phyloP scores from a whole-genome alignment of 129 eudicot species.

The Helianthus tuberosus region DNA sequence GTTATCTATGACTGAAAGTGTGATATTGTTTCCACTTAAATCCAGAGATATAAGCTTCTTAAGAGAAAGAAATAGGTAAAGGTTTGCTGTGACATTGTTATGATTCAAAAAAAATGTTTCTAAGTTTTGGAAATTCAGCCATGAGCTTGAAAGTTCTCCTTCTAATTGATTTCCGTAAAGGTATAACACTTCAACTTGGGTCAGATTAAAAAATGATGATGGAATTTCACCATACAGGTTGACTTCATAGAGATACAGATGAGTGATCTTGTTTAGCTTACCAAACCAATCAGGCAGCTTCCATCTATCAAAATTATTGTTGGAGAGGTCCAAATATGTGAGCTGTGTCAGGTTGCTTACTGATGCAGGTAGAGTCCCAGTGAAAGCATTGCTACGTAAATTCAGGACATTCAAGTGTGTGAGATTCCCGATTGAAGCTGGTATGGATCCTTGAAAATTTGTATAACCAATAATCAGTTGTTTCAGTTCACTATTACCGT shows the following conservation, averaged over 20 bases:
- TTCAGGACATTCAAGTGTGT: slow-evolving; percentile 8
- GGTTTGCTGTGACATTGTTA: too few species aligned
- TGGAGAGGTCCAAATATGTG: not conserved
- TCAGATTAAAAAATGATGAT: not conserved
- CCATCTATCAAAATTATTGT: not conserved
- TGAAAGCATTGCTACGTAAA: slow-evolving; percentile 9
- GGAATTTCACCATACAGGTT: not conserved
- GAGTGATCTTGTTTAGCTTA: not conserved
- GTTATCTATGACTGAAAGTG: too few species aligned
- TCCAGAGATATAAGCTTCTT: too few species aligned
- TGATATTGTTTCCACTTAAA: too few species aligned
- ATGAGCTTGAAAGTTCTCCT: not conserved
- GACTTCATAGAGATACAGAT: not conserved
- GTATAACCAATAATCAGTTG: too few species aligned
- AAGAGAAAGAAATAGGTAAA: too few species aligned
- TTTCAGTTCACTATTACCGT: too few species aligned
- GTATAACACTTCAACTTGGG: not conserved
- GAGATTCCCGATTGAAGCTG: slow-evolving; percentile 37
- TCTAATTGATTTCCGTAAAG: not conserved
- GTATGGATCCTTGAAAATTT: not conserved
- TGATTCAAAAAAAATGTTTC: too few species aligned
- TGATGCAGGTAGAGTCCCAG: slow-evolving; percentile 35
- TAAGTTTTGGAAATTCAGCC: too few species aligned
- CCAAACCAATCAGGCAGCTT: not conserved
- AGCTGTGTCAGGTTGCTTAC: slow-evolving; percentile 34